Evolutionary conservation across 2,329 filamentous ascomycete species (phyloP), one percentile per base, ranked within the genome.

Genomic region (Penicillium hesseltinei): DNA sequence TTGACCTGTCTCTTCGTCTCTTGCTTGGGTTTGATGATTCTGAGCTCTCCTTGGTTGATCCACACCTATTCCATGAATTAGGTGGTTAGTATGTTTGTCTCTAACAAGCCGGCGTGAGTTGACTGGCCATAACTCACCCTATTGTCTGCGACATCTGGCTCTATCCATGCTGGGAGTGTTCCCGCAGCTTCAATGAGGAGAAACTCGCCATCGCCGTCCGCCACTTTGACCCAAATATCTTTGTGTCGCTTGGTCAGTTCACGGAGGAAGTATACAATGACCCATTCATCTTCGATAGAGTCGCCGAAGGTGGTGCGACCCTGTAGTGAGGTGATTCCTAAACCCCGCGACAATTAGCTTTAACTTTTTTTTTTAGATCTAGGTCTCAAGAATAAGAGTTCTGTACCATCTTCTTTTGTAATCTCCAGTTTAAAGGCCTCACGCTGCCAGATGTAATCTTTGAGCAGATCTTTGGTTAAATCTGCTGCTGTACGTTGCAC

Each of bases 251-350:
- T 89, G 65, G 88, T 92, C 65, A 97, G 77, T 75, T 96, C 88
- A 44, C 90, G 86, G 31, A 99, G 80, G 5, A 97, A 78, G 75
- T 92, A 96, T 21, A 97, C 92, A 58, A 97, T 88, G 6, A 97
- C 83, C 95, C 94, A 99, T 78, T 99, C 95, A 67, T 99, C 94
- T 69, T 96, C 93, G 4, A 97, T 87, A 0, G 92, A 94, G 74
- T 99, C 95, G 9, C 93, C 92, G 68, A 92, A 97, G 71, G 93
- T 90, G 0, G 91, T 94, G 51, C 81, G 80, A 21, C 93, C 93
- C 61, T 85, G 83, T 6, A 99, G 82, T 62, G 87, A 86, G 65
- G 78, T 80, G 48, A 74, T 70, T 3, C 78, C 79, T 81, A 62
- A 31, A 55, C 48, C 13, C 27, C n/a, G 44, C 19, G 29, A 54